A percentile compares a stretch with the other conserved stretches of the same genome.
Conservation (phyloP, 164 flowering plant genomes). For the Brasenia schreberi region DNA sequence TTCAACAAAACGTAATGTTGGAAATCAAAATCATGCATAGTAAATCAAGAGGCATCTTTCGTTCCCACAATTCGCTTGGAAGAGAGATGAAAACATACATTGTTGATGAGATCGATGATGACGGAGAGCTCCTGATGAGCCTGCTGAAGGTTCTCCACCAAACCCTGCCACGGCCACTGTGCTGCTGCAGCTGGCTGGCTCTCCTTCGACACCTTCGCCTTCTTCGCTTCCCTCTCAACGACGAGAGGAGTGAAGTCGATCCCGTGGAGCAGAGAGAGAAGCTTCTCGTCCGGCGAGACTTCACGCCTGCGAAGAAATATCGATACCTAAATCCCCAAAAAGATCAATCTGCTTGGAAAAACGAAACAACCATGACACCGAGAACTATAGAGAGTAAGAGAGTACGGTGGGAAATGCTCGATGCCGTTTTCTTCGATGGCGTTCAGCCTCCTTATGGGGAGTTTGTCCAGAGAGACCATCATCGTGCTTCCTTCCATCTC, state of each 20-base stretch:
- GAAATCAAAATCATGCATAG: no score
- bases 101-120: conserved; percentile 76
- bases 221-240: conserved; percentile 70
- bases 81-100: neutral
- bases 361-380: neutral
- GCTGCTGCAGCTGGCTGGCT: conserved; percentile 12
- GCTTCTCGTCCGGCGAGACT: conserved; percentile 69
- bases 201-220: conserved; percentile 50
- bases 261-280: conserved; percentile 55
- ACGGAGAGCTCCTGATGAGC: conserved; percentile 94
- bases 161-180: conserved; percentile 76
- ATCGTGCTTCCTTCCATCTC: conserved; percentile 32
- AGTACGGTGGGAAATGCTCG: conserved; percentile 64
- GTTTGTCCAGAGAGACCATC: conserved; percentile 77
- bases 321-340: neutral
- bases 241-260: conserved; percentile 80
- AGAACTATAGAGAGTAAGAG: neutral
- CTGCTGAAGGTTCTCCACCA: conserved; percentile 72
- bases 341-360: neutral
- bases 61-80: no score
- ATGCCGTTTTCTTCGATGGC: conserved; percentile 69
- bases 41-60: no score
- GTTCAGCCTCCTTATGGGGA: conserved; percentile 76
- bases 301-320: conserved; percentile 26
- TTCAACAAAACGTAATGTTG: no score